A percentile compares a stretch with the other conserved stretches of the same genome.
Evolutionary conservation across 1,284 basidiomycete genomes (phyloP).

Genomic region (Neonothopanus nambi): DNA sequence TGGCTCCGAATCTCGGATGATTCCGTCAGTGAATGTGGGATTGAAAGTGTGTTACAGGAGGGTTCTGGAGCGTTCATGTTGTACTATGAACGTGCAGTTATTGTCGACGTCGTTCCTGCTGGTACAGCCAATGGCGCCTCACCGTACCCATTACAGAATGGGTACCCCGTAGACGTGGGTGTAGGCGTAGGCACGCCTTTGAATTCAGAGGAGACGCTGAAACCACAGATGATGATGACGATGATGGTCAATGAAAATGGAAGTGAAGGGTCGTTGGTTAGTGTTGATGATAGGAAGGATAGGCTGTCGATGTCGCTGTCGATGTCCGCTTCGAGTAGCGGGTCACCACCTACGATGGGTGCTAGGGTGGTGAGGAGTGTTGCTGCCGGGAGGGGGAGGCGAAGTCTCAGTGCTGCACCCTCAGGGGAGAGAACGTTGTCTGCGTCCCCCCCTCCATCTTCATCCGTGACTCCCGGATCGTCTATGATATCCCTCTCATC

Average conservation of each 20-base stretch:
- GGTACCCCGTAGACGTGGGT: slow-evolving; percentile 17
- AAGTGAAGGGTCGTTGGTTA: slow-evolving; percentile 46
- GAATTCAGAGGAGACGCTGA: slow-evolving; percentile 65
- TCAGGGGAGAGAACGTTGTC: slow-evolving; percentile 3
- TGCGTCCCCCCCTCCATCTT: neutral
- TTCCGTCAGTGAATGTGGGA: slow-evolving; percentile 74
- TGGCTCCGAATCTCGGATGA: slow-evolving; percentile 91
- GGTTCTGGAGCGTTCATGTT: slow-evolving; percentile 83
- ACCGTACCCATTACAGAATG: slow-evolving; percentile 14
- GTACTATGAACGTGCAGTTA: slow-evolving; percentile 80
- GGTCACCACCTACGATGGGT: slow-evolving; percentile 29
- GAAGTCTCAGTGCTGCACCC: slow-evolving; percentile 28
- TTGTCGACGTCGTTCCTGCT: slow-evolving; percentile 25
- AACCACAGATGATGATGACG: slow-evolving; percentile 43
- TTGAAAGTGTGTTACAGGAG: slow-evolving; percentile 74
- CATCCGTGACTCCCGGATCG: neutral
- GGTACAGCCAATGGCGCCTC: slow-evolving; percentile 22
- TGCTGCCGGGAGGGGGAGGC: slow-evolving; percentile 44
- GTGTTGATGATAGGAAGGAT: slow-evolving; percentile 20
- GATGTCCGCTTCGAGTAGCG: slow-evolving; percentile 20
- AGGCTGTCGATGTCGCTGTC: slow-evolving; percentile 6
- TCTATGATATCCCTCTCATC: neutral
- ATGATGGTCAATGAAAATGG: slow-evolving; percentile 31
- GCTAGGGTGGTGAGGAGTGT: slow-evolving; percentile 59
- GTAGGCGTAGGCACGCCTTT: slow-evolving; percentile 29